Conservation (phyloP, 148 eudicot species). For the Talinum fruticosum region DNA sequence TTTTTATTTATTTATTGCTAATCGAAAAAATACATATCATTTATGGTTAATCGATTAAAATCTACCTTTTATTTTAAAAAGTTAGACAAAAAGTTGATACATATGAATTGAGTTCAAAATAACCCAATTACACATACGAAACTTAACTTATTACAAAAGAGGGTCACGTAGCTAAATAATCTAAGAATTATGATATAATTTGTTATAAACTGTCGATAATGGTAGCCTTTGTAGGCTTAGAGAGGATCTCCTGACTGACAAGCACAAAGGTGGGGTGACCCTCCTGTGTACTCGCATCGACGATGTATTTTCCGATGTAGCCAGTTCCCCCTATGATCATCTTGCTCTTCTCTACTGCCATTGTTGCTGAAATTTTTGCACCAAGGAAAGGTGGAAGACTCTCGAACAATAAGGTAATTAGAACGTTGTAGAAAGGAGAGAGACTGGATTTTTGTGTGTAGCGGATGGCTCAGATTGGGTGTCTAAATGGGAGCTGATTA, state of each 20-base stretch:
- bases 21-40: too few species aligned
- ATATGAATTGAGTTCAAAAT: too few species aligned
- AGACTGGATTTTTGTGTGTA: not conserved
- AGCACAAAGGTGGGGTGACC: slow-evolving; percentile 62
- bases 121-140: too few species aligned
- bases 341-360: slow-evolving; percentile 52
- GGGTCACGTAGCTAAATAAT: not conserved
- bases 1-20: too few species aligned
- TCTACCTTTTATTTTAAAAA: too few species aligned
- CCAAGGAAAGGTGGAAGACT: not conserved
- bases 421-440: not conserved
- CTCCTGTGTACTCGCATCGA: slow-evolving; percentile 49
- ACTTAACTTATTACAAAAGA: too few species aligned
- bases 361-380: slow-evolving; percentile 10
- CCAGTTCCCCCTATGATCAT: slow-evolving; percentile 71
- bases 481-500: not conserved
- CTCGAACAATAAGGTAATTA: not conserved
- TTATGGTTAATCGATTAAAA: too few species aligned
- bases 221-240: slow-evolving; percentile 39
- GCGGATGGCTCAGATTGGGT: not conserved
- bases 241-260: slow-evolving; percentile 40
- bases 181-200: too few species aligned
- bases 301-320: slow-evolving; percentile 59
- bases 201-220: slow-evolving; percentile 49
- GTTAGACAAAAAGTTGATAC: too few species aligned